Evolutionary conservation across 2,329 filamentous ascomycete genomes (phyloP), one percentile per base, ranked within the genome.

Genomic region (Zymoseptoria crescenta): DNA sequence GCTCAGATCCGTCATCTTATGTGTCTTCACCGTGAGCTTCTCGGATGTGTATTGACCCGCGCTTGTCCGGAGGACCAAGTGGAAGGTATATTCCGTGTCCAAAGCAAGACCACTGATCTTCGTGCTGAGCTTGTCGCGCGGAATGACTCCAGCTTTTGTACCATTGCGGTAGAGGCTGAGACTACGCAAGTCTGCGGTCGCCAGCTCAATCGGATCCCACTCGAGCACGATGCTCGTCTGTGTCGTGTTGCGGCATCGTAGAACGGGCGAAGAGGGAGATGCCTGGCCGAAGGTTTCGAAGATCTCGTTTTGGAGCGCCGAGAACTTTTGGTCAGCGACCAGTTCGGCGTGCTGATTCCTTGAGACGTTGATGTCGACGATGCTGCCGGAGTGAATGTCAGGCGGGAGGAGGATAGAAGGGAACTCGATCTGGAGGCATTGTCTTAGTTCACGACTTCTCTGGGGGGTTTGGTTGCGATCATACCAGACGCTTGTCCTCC

Each of bases 211-310:
- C 35, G 93, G 91, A 65, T 97, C 94, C 94, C 94, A 99, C 77
- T 97, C 94, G 56, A 99, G 88, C 45, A 99, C 94, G 52, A 97
- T 88, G 28, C 90, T 95, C n/a, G 94, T 99, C 76, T 99, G 94
- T 0, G 94, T 99, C 57, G 93, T 92, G 81, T 97, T 99, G 76
- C 91, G 88, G 75, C 94, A 95, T 70, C 91, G 89, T 41, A 99
- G 85, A 55, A 88, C 76, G 7, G 94, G 94, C 0, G 87, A 79
- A 24, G 83, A 77, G 30, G 94, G 94, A 59, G 90, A 87, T 61
- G 83, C 80, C 65, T 89, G 84, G 67, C 94, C 94, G 74, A 97
- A 97, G 56, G 89, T 88, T 67, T 83, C 81, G 76, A 88, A 88
- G 77, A 99, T 97, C 68, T 87, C 86, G 69, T 88, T 85, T 78